Base-by-base conservation (phyloP, 2,329 filamentous ascomycete genomes). In the Hypoxylon sp. region DNA sequence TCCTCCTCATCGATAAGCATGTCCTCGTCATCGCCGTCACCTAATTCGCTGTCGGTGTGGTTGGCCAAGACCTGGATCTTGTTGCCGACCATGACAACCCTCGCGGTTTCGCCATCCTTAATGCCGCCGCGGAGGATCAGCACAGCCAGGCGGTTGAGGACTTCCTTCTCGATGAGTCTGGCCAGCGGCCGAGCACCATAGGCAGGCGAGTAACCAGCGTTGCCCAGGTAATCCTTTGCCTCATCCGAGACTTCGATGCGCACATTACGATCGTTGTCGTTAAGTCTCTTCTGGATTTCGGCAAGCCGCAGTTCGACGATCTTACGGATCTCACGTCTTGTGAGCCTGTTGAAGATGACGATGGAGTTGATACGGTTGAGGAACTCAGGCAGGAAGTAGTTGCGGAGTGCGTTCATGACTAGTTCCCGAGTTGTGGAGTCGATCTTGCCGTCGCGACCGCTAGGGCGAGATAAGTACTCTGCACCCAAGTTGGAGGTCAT, bases 401-500 rank as follows among this genome's bases (percentile, higher is more conserved):
- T 94, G 77, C 95, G 92, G 39, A 99, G 87, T 3, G 94, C 90
- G 58, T 89, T 91, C 91, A 96, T 97, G 77, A 99, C 95, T 70
- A 98, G 85, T 78, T 98, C 94, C 68, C 88, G 88, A 0, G 94
- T 98, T 1, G 92, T 90, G 0, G 90, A 86, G 74, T 99, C 96
- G 73, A 99, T 96, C 77, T 86, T 90, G 75, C 95, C 95, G 74
- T 97, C 93, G 57, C 91, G 89, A 56, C 88, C 88, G 61, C 91
- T 90, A 14, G 92, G 91, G 22, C 94, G 91, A 42, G 92, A 84
- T n/a, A 99, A 91, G 80, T 91, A 97, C 80, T 98, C 96, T 33
- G 96, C 96, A 72, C 96, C 96, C 68, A 99, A 82, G 84, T 99
- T 99, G 76, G 94, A 98, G 0, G 96, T 99, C 94, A 99, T 97